phyloP scores from a whole-genome alignment of 1,284 basidiomycete species.

The Porogramme epimiltina region DNA sequence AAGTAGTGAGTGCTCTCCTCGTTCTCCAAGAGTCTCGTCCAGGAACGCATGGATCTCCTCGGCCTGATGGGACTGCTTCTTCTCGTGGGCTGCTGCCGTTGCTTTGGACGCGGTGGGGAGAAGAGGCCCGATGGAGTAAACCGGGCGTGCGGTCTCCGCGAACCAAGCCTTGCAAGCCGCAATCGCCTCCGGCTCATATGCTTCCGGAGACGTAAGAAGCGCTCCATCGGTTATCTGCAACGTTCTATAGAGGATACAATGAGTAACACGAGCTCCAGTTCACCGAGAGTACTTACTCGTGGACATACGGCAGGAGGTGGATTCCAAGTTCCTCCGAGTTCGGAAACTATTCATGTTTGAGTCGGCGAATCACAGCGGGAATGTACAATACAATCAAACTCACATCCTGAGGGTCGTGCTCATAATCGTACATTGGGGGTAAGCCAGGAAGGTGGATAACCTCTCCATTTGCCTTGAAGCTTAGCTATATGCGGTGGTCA shows the following conservation, averaged over 20 bases:
- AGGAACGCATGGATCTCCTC: constrained; percentile 13
- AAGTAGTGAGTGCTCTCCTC: constrained; percentile 15
- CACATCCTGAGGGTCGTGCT: constrained; percentile 25
- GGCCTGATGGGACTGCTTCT: constrained; percentile 2
- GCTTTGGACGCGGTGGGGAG: constrained; percentile 1
- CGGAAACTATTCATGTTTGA: neutral
- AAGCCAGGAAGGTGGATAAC: constrained; percentile 22
- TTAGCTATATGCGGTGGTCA: constrained; percentile 10
- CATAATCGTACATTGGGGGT: constrained; percentile 28
- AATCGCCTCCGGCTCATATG: constrained; percentile 21
- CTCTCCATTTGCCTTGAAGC: constrained; percentile 7
- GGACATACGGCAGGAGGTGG: constrained; percentile 4
- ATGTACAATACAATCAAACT: neutral
- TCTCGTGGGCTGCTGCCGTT: neutral
- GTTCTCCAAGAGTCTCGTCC: constrained; percentile 7
- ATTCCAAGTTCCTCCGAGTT: neutral
- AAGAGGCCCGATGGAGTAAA: constrained; percentile 15
- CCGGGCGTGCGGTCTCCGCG: constrained; percentile 7
- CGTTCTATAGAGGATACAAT: neutral
- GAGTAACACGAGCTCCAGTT: neutral
- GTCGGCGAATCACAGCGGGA: too few relatives aligned
- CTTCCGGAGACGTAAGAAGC: constrained; percentile 13
- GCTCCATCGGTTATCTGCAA: constrained; percentile 14
- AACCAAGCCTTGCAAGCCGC: constrained; percentile 13
- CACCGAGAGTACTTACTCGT: constrained; percentile 9